Base-by-base conservation (phyloP, 768 basidiomycete genomes). In the Lenzites betulinus region DNA sequence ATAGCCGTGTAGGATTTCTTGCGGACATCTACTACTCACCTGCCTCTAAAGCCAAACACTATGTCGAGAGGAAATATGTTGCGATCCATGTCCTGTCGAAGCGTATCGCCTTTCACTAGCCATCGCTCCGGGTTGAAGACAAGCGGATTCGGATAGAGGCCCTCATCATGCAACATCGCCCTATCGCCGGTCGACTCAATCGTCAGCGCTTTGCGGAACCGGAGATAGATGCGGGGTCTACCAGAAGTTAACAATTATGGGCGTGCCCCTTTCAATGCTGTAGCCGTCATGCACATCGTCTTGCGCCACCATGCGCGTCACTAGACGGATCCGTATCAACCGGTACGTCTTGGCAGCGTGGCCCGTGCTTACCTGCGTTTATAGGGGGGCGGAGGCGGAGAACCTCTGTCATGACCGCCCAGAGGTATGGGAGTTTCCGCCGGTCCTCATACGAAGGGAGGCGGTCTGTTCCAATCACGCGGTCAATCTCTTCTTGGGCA, bases 91-190 rank as follows among this genome's bases (percentile, higher is more conserved):
- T 12, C 43, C 20, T 39, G 38, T 11, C 35, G 33, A n/a, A 38
- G 30, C 18, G 46, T 22, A 1, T 50, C 54, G 35, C 64, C 57
- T 30, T 50, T 51, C 12, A 12, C 35, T 0, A 70, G 54, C 57
- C 65, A 69, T 2, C 70, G 59, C 51, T 69, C 69, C 1, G 69
- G 69, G 30, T 54, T 51, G 62, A 70, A 70, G 2, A 26, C 33
- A 23, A 52, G 52, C 1, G 77, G 77, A 41, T 76, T 64, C 5
- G 66, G 59, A 56, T 74, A 78, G 15, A 67, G 57, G 18, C 36
- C 38, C 35, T 82, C 76, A 66, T 88, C 85, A 64, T 83, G 82
- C 12, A 79, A 73, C 52, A 87, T 75, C 12, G 51, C 63, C 63
- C 66, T 67, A 26, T 18, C 12, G 1, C 16, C 13, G 11, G 9